Evolutionary conservation across 768 basidiomycete genomes (phyloP), one percentile per base, ranked within the genome.

Genomic region (Macrolepiota fuliginosa): DNA sequence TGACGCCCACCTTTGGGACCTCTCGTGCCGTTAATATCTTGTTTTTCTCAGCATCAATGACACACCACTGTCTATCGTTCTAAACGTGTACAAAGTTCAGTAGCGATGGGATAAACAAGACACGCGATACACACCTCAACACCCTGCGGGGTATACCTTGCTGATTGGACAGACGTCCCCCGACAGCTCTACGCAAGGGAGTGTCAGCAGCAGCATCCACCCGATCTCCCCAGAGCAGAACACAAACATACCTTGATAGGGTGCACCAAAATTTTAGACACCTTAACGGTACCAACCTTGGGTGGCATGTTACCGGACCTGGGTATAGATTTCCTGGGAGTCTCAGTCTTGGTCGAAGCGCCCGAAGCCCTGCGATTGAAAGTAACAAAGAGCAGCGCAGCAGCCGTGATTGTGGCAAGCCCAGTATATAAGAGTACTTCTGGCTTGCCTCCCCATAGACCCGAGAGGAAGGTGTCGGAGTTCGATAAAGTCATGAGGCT

Each of bases 51-150:
- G 79, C 80, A 64, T 87, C 87, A 53, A 90, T 78, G 67, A 92
- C 80, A 63, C 84, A 87, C 84, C 89, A 91, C 71, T 75, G 78
- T 64, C 91, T 80, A 67, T 92, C 91, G 69, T 88, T 78, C 90
- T 92, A 63, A n/a, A 24, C n/a, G 47, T 17, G 46, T 15, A 11
- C n/a, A 12, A 27, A 45, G 37, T 54, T 53, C 58, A 42, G n/a
- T 42, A 53, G 24, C 54, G 51, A 56, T 15, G 29, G 37, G 51
- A 36, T 17, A 22, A 40, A 37, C 45, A 51, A 19, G 29, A 27
- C n/a, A 40, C 36, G 27, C 45, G 42, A 62, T 25, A 71, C 76
- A 49, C 59, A 89, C 90, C 79, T 90, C 84, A 2, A 92, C 71
- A 27, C 90, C 90, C 64, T 85, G 77, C 13, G 79, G 77, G 6